phyloP scores from a whole-genome alignment of 202 grass and related monocot genomes.

The Schoenoplectus triqueter region DNA sequence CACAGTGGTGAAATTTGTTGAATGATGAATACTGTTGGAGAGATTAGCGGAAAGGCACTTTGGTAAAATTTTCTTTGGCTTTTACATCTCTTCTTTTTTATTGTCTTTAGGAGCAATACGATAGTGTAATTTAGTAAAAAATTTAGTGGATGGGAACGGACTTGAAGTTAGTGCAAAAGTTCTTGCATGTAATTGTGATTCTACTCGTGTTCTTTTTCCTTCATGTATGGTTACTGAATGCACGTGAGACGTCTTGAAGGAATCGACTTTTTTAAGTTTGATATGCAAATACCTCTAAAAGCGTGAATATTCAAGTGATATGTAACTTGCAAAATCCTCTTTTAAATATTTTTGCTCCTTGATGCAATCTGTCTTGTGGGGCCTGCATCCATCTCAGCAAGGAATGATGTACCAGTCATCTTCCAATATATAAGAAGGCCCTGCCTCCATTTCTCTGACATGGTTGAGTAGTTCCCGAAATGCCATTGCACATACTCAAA shows the following conservation, averaged over 20 bases:
- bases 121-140: slow-evolving; percentile 37
- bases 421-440: slow-evolving; percentile 27
- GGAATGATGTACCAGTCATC: slow-evolving; percentile 35
- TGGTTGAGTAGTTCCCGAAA: slow-evolving; percentile 49
- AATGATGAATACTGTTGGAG: slow-evolving; percentile 32
- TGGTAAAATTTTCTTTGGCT: not conserved
- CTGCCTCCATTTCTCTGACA: slow-evolving; percentile 49
- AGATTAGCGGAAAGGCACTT: slow-evolving; percentile 22
- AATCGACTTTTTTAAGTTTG: no score
- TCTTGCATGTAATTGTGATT: slow-evolving; percentile 6
- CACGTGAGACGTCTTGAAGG: no score
- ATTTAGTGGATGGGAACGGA: slow-evolving; percentile 21
- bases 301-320: not conserved
- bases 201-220: not conserved
- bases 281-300: not conserved
- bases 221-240: no score
- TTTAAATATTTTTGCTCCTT: slow-evolving; percentile 4
- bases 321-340: not conserved
- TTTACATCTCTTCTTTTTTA: slow-evolving; percentile 16
- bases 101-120: not conserved
- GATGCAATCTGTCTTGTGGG: slow-evolving; percentile 6
- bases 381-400: slow-evolving; percentile 42
- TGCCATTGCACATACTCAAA: slow-evolving; percentile 57
- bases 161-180: slow-evolving; percentile 13
- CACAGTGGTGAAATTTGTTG: slow-evolving; percentile 30